Evolutionary conservation across 352 stramenopile species (phyloP).

Genomic region (Pythium biforme): DNA sequence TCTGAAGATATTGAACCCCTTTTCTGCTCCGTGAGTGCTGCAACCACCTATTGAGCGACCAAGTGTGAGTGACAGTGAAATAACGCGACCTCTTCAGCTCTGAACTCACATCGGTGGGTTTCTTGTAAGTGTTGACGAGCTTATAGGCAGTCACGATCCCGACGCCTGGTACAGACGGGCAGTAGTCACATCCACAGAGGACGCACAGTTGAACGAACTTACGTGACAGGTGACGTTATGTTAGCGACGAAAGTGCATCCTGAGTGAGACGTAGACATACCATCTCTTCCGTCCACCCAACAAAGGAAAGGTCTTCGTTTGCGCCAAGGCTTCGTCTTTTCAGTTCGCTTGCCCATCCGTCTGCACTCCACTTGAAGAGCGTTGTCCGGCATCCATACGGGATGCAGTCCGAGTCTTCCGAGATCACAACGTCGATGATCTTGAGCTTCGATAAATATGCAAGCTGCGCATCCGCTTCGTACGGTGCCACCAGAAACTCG

Average conservation of each 20-base stretch:
- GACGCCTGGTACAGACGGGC: constrained; percentile 63
- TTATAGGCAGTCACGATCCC: constrained; percentile 86
- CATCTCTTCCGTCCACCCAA: constrained; percentile 87
- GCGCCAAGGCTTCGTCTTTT: constrained; percentile 74
- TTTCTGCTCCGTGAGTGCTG: constrained; percentile 54
- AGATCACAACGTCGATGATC: constrained; percentile 94
- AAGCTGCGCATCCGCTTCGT: constrained; percentile 97
- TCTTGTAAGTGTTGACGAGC: constrained; percentile 53
- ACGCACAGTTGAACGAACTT: constrained; percentile 86
- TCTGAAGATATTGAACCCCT: constrained; percentile 33
- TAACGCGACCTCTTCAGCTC: not conserved
- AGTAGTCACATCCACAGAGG: constrained; percentile 90
- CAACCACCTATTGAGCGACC: constrained; percentile 39
- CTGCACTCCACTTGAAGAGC: constrained; percentile 93
- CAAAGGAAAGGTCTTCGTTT: constrained; percentile 80
- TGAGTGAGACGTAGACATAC: constrained; percentile 29
- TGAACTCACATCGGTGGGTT: constrained; percentile 42
- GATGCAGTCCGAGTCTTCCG: constrained; percentile 96
- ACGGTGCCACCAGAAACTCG: constrained; percentile 94
- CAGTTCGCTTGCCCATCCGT: constrained; percentile 88
- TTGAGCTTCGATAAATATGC: constrained; percentile 88
- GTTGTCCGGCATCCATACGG: constrained; percentile 91
- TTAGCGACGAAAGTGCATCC: too few relatives aligned
- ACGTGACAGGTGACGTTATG: not conserved
- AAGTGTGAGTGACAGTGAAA: not conserved